phyloP scores from a whole-genome alignment of 768 basidiomycete species.

The Suillus luteus region DNA sequence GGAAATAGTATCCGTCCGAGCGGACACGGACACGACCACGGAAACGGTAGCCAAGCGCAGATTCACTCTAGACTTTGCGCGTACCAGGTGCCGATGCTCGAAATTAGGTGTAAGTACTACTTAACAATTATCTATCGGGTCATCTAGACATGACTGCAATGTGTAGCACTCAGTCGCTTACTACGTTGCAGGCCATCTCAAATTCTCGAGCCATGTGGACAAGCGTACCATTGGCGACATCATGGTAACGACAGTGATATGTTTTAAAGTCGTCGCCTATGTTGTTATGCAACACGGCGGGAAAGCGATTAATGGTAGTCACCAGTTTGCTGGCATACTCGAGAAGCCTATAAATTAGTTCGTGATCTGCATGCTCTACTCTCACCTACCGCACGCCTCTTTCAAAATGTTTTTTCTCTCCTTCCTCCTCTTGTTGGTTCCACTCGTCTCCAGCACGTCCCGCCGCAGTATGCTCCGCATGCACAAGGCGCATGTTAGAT shows the following conservation, averaged over 20 bases:
- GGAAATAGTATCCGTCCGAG: background rate
- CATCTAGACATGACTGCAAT: background rate
- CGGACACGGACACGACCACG: background rate
- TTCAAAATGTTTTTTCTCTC: background rate
- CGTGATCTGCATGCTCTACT: background rate
- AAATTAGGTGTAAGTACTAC: background rate
- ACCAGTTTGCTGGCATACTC: conserved; percentile 1
- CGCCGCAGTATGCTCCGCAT: background rate
- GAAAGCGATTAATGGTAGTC: background rate
- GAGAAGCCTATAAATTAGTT: background rate
- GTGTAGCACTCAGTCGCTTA: background rate
- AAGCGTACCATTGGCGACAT: background rate
- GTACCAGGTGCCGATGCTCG: background rate
- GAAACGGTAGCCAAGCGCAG: background rate
- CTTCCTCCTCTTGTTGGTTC: conserved; percentile 20
- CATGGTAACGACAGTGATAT: background rate
- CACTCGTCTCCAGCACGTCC: conserved; percentile 22
- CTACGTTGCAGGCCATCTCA: background rate
- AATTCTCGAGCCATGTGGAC: background rate
- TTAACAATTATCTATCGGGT: background rate
- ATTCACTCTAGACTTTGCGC: background rate
- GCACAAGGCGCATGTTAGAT: background rate
- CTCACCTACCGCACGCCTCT: background rate
- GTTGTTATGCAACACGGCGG: background rate
- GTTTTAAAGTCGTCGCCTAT: background rate